Percentiles rank a stretch among this genome's conserved stretches.
Conservation (phyloP, 2,329 filamentous ascomycete species). For the Aureobasidium sp. region DNA sequence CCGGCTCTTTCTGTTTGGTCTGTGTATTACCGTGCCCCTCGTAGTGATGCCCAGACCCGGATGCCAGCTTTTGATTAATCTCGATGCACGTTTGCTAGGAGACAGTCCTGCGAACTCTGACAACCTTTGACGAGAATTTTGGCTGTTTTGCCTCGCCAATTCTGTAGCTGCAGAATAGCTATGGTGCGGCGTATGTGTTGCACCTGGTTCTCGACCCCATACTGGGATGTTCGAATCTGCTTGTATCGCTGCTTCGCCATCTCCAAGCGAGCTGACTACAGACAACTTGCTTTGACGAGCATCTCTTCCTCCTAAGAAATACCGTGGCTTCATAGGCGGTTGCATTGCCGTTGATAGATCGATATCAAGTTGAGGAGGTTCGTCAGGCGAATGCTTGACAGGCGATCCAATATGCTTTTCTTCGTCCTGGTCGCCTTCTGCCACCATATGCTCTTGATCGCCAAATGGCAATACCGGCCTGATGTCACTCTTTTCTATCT, state of each 20-base stretch:
- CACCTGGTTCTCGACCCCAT: slow-evolving; percentile 29
- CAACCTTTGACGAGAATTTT: slow-evolving; percentile 17
- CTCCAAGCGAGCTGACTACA: slow-evolving; percentile 31
- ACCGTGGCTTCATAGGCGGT: background rate
- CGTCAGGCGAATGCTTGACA: slow-evolving; percentile 21
- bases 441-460: background rate
- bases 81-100: slow-evolving; percentile 25
- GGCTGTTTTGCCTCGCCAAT: slow-evolving; percentile 22
- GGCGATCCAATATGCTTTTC: slow-evolving; percentile 1
- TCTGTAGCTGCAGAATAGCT: slow-evolving; percentile 37
- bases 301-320: background rate
- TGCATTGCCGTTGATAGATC: slow-evolving; percentile 23
- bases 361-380: slow-evolving; percentile 33
- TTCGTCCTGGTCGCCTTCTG: background rate
- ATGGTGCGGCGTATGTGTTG: slow-evolving; percentile 33
- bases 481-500: slow-evolving; percentile 28
- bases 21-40: slow-evolving; percentile 21
- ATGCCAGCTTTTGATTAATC: slow-evolving; percentile 18
- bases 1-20: slow-evolving; percentile 21
- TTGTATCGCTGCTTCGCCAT: slow-evolving; percentile 31
- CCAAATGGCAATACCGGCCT: slow-evolving; percentile 29
- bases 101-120: slow-evolving; percentile 27
- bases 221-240: slow-evolving; percentile 32
- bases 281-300: slow-evolving; percentile 20
- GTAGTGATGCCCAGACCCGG: background rate